Conservation (phyloP, 441 rosid genomes). For the Pelargonium cotyledonis region DNA sequence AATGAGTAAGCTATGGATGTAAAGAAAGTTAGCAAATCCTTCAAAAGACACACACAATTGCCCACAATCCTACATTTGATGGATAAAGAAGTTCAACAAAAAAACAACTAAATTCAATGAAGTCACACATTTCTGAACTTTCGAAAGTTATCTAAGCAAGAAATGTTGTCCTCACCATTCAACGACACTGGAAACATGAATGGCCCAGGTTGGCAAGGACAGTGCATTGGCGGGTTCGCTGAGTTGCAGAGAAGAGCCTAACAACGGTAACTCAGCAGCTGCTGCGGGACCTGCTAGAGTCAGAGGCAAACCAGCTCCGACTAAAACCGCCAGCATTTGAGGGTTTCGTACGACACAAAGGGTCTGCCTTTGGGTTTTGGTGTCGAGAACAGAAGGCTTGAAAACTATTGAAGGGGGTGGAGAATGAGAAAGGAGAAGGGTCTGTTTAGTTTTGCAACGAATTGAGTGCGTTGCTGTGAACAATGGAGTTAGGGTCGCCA, state of each 20-base stretch:
- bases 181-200: slow-evolving; percentile 79
- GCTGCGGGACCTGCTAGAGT: slow-evolving; percentile 39
- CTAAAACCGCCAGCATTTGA: slow-evolving; percentile 27
- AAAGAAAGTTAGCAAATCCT: not conserved
- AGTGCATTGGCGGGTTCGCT: slow-evolving; percentile 77
- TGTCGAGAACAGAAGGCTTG: not conserved
- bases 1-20: not conserved
- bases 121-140: no score
- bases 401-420: not conserved
- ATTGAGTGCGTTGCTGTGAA: not conserved
- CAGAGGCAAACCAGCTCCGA: slow-evolving; percentile 54
- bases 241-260: slow-evolving; percentile 42
- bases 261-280: slow-evolving; percentile 38
- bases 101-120: no score
- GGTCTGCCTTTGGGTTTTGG: not conserved
- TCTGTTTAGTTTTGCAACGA: not conserved
- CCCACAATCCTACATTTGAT: not conserved
- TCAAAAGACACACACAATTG: not conserved
- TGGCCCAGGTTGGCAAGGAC: slow-evolving; percentile 84
- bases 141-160: no score
- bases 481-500: not conserved
- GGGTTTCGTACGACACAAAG: not conserved
- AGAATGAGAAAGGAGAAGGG: no score
- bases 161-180: slow-evolving; percentile 50
- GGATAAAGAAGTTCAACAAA: not conserved